A percentile compares a stretch with the other conserved stretches of the same genome.
Conservation (phyloP, 1,139 yeast species). For the Saccharomycopsis hybrid region DNA sequence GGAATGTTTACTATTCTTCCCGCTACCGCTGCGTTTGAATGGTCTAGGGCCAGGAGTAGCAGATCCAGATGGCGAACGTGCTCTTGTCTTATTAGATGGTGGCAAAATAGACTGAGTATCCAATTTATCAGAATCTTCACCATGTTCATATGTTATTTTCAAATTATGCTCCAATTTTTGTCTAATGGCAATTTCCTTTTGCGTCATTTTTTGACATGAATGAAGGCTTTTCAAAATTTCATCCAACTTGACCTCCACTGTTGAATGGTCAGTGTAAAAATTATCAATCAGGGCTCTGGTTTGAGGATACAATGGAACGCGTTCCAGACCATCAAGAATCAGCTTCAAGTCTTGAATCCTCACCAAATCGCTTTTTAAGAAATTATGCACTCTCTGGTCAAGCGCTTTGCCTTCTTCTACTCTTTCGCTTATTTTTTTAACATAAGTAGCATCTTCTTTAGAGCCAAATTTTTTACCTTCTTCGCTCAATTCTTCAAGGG, state of each 20-base stretch:
- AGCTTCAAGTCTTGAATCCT: not conserved
- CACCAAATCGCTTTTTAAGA: not conserved
- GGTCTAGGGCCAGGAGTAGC: not conserved
- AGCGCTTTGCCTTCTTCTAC: constrained; percentile 24
- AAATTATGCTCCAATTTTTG: not conserved
- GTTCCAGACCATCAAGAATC: not conserved
- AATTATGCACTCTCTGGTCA: constrained; percentile 24
- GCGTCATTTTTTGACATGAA: not conserved
- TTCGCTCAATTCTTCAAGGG: constrained; percentile 34
- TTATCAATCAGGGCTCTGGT: constrained; percentile 36
- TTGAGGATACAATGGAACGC: constrained; percentile 38
- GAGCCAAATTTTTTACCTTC: constrained; percentile 32
- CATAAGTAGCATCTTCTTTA: not conserved
- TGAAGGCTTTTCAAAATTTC: not conserved
- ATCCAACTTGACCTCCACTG: not conserved
- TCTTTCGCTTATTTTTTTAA: constrained; percentile 21
- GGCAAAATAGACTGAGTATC: not conserved
- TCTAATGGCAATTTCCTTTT: not conserved
- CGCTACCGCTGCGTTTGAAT: not conserved
- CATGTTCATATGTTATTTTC: too few species aligned
- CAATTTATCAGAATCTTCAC: too few species aligned
- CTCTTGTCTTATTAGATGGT: not conserved
- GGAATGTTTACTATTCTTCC: not conserved
- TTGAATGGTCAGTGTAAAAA: constrained; percentile 24
- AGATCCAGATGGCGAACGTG: not conserved